Evolutionary conservation across 2,329 filamentous ascomycete genomes (phyloP).

Genomic region (Parafenestella ontariensis): DNA sequence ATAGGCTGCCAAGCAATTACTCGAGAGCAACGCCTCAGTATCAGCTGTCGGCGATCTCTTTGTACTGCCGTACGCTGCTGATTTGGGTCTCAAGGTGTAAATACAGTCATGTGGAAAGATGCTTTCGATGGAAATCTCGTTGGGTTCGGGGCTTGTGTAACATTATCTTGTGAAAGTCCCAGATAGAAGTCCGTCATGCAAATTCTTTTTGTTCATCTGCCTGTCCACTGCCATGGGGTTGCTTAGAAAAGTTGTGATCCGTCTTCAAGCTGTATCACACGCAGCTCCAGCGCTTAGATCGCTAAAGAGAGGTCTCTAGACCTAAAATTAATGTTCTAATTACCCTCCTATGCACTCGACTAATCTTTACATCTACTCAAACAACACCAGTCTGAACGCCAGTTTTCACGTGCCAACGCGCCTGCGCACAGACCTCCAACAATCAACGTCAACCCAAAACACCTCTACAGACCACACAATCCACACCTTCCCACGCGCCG

Average conservation of each 20-base stretch:
- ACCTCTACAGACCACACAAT: constrained; percentile 2
- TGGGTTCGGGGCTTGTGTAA: constrained; percentile 46
- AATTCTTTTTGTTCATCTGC: constrained; percentile 37
- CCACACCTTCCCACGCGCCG: background rate
- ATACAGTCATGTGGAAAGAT: constrained; percentile 48
- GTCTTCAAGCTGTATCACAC: too few species aligned
- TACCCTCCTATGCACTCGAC: background rate
- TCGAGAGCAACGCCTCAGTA: constrained; percentile 88
- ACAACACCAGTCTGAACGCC: constrained; percentile 1
- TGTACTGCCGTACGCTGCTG: constrained; percentile 89
- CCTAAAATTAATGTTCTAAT: background rate
- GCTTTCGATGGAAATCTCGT: constrained; percentile 39
- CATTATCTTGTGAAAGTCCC: constrained; percentile 52
- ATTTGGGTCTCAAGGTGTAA: constrained; percentile 94
- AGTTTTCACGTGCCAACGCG: constrained; percentile 31
- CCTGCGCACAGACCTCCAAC: constrained; percentile 17
- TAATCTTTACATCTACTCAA: background rate
- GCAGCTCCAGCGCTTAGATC: too few species aligned
- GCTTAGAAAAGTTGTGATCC: too few species aligned
- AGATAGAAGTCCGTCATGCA: constrained; percentile 48
- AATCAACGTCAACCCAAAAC: constrained; percentile 13
- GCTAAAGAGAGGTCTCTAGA: background rate
- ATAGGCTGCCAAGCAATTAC: constrained; percentile 84
- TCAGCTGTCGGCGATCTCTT: constrained; percentile 91
- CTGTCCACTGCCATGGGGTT: background rate